Conservation (phyloP, 768 basidiomycete genomes). For the Sutorius australiensis region DNA sequence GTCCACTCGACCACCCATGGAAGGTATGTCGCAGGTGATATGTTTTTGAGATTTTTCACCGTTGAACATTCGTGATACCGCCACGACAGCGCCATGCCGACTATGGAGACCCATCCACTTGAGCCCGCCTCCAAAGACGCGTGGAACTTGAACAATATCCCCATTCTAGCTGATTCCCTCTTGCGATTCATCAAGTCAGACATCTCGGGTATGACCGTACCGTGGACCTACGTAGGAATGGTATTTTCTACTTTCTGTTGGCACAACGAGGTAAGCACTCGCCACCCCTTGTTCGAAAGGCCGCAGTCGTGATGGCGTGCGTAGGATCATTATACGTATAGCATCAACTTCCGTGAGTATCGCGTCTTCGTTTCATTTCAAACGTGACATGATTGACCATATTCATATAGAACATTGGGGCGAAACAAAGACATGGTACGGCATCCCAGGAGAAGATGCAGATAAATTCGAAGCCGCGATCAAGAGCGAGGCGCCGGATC, state of each 20-base stretch:
- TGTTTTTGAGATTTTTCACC: constrained; percentile 22
- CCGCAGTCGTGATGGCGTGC: constrained; percentile 22
- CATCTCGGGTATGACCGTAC: constrained; percentile 99
- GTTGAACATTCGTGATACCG: constrained; percentile 20
- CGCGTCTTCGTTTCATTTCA: constrained; percentile 17
- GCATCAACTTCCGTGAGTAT: constrained; percentile 83
- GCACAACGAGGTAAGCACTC: constrained; percentile 84
- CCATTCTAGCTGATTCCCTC: constrained; percentile 88
- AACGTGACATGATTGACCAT: constrained; percentile 24
- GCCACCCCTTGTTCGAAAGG: constrained; percentile 13
- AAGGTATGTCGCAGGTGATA: constrained; percentile 55
- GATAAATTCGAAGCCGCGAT: constrained; percentile 97
- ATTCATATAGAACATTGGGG: constrained; percentile 87
- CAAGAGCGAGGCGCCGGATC: constrained; percentile 90
- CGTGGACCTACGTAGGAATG: constrained; percentile 99
- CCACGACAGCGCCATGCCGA: constrained; percentile 80
- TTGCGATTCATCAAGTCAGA: constrained; percentile 97
- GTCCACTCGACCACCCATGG: constrained; percentile 97
- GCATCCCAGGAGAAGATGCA: constrained; percentile 92
- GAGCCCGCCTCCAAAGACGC: constrained; percentile 84
- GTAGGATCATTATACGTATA: constrained; percentile 97
- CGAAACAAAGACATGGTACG: constrained; percentile 99
- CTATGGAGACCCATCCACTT: constrained; percentile 88
- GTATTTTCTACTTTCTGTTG: constrained; percentile 98
- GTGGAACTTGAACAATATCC: constrained; percentile 98